Base-by-base conservation (phyloP, 371 early-diverging fungal species). In the Mortierella sp. region DNA sequence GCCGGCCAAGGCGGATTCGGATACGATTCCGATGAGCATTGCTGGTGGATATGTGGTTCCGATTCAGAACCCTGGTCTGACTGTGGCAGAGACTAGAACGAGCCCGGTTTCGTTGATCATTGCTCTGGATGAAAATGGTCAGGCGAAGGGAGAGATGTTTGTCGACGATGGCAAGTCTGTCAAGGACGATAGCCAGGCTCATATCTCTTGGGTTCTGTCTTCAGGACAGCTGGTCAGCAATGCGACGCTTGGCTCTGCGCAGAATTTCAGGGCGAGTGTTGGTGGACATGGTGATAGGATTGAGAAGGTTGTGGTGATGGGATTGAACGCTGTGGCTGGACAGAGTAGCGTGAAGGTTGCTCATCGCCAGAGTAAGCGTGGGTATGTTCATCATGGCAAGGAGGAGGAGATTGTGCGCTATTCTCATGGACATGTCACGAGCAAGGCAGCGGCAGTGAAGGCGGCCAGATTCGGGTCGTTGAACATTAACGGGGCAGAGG, bases 151-250 rank as follows among this genome's bases (percentile, higher is more conserved):
- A 37, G 73, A 75, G 32, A 60, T 87, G 27, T 86, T 84, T 68
- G 70, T 88, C 15, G 89, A 89, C 59, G 88, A 89, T 57, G 89
- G 89, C 24, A 72, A 79, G 23, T 85, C 87, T 1, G 56, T 83
- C 14, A 39, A 80, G 8, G 56, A 42, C 2, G n/a, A 11, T 5
- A 31, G n/a, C 21, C 48, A 41, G 27, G 76, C 69, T 7, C 17
- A 17, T 4, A 39, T 69, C 27, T 23, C 43, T 8, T 69, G 42
- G 42, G 58, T 52, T 32, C 3, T 64, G 21, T 37, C 11, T 11
- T 8, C 24, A 21, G 76, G 65, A 1, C 37, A 58, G 44, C 50
- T 73, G 51, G 27, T 51, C 23, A 76, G 61, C 21, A 39, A 54
- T 7, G 60, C 37, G 53, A 27, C 52, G 1, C 34, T 49, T 1